Conservation (phyloP, 768 basidiomycete species). For the Mrakia frigida region DNA sequence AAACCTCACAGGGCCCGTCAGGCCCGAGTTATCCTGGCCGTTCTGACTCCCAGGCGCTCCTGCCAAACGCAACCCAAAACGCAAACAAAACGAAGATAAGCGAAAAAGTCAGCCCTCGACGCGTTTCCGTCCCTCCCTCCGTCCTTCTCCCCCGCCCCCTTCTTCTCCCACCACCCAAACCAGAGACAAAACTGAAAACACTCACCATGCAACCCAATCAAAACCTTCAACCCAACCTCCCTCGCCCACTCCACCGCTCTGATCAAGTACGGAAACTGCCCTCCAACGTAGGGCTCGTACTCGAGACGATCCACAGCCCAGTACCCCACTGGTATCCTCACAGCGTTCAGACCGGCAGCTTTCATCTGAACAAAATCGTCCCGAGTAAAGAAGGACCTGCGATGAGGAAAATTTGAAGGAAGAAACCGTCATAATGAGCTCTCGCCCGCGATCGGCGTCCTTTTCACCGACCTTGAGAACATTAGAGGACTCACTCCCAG, state of each 20-base stretch:
- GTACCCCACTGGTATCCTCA: constrained; percentile 36
- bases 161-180: background rate
- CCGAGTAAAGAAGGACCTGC: constrained; percentile 34
- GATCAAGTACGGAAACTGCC: constrained; percentile 31
- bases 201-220: constrained; percentile 30
- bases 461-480: background rate
- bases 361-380: constrained; percentile 33
- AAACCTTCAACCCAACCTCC: constrained; percentile 16
- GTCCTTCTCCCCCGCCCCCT: background rate
- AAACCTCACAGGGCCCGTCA: constrained; percentile 26
- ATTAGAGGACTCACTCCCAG: constrained; percentile 32
- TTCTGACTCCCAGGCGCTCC: constrained; percentile 17
- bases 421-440: background rate
- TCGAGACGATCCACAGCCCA: constrained; percentile 32
- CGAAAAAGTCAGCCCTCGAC: background rate
- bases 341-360: constrained; percentile 31
- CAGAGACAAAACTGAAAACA: background rate
- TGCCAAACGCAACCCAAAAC: no score
- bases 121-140: no score
- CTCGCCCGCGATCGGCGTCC: background rate
- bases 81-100: background rate
- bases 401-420: background rate
- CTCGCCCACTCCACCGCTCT: constrained; percentile 28
- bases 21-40: constrained; percentile 29
- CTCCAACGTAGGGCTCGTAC: constrained; percentile 35